Evolutionary conservation across 2,329 filamentous ascomycete genomes (phyloP).

Genomic region (Aspergillus tanneri): DNA sequence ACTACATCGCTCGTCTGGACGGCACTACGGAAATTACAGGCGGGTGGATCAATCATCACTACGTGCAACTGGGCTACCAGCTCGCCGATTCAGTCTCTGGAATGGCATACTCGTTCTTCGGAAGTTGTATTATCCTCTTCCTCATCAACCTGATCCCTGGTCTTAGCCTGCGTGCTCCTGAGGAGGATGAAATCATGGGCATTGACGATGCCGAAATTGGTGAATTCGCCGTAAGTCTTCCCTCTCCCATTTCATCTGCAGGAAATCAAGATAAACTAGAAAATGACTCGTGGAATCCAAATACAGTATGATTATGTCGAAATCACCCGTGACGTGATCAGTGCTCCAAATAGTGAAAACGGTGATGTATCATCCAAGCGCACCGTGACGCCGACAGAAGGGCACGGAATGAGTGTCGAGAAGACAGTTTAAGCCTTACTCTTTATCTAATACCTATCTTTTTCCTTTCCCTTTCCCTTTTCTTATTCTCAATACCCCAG

Average conservation of each 20-base stretch:
- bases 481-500: no score
- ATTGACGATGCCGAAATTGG: constrained; percentile 90
- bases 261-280: no score
- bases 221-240: constrained; percentile 70
- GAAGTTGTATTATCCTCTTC: constrained; percentile 76
- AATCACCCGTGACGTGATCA: constrained; percentile 68
- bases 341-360: constrained; percentile 18
- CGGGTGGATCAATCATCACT: constrained; percentile 81
- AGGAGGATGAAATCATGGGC: constrained; percentile 78
- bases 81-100: constrained; percentile 77
- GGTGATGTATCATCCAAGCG: constrained; percentile 31
- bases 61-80: constrained; percentile 80
- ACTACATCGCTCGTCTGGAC: constrained; percentile 81
- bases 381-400: constrained; percentile 27
- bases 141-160: constrained; percentile 76
- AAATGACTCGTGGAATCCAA: neutral
- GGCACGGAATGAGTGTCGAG: no score
- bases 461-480: neutral
- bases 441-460: neutral
- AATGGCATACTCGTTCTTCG: constrained; percentile 73
- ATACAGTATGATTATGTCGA: constrained; percentile 81
- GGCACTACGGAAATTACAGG: constrained; percentile 66
- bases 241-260: constrained; percentile 9
- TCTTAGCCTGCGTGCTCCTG: constrained; percentile 68
- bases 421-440: no score